Evolutionary conservation across 148 eudicot species (phyloP), one percentile per base, ranked within the genome.

Genomic region (Rhododendron ferrugineum): DNA sequence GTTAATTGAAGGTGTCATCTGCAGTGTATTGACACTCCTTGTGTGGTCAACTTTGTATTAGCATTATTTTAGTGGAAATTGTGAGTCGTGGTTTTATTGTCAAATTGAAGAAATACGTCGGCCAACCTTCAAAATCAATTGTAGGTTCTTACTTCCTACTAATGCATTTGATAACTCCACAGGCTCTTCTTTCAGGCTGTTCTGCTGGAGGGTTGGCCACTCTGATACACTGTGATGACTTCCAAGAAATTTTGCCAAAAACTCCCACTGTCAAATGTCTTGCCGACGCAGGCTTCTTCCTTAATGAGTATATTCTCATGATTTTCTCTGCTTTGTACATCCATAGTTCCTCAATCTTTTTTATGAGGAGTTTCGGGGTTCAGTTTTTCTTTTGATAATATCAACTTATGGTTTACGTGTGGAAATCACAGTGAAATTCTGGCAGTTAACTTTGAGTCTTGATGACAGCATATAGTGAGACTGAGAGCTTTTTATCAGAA

Each of bases 141-240:
- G 9, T 74, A 44, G 68, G 78, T 79, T 88, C 78, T 83, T 85
- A 80, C 88, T 79, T 87, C 78, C 81, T 85, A 82, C 89, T 79
- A 74, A 78, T 88, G 77, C 81, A 84, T 87, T 88, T 89, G 87
- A 88, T 90, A 84, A 91, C 86, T 91, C 86, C 87, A 88, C 93
- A 96, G 99, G 99, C 98, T 91, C 93, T 96, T 91, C 98, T 96
- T 91, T 91, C 99, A 87, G 99, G 99, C 87, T 96, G 99, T 93
- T 96, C 99, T 85, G 99, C 99, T 85, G 99, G 99, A 87, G 99
- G 96, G 86, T 92, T 96, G 88, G 98, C 98, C 82, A 92, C 95
- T 83, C 93, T 96, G 89, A 90, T 96, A 84, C 99, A 96, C 88
- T 96, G 99, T 89, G 98, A 96, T 87, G 90, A 88, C 84, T 95